Base-by-base conservation (phyloP, 1,139 yeast genomes). In the Taphrina flavorubra region DNA sequence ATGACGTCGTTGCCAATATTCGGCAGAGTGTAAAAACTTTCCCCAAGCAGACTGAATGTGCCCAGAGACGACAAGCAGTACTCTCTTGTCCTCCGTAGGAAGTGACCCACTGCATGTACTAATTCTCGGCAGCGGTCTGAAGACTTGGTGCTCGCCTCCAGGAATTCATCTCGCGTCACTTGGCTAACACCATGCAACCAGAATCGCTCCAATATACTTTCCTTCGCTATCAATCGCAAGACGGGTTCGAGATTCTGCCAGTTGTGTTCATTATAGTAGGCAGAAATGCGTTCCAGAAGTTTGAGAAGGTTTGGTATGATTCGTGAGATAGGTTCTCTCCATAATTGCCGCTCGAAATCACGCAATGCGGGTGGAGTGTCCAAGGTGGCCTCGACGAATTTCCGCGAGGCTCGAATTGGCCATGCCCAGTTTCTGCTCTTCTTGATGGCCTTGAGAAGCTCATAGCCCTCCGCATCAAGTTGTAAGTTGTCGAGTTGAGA, bases 141-240 rank as follows among this genome's bases (percentile, higher is more conserved):
- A 0, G 99, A 98, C 75, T 89, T 90, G 70, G 92, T 97, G 74
- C 88, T 92, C 75, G 95, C 98, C 77, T 91, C 97, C 71, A 94
- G 88, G 75, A 95, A 95, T 55, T 96, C 92, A 76, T 95, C 99
- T 74, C 91, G 89, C 7, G 97, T 88, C 78, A 94, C 96, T 70
- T 90, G 90, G 1, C 97, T 90, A 25, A 96, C 96, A 18, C 99
- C 99, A 72, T 92, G 96, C 76, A 95, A 98, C 99, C 99, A 95
- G 77, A 94, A 94, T 74, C 98, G 83, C 79, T 95, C 99, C 77
- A 88, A 86, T 64, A 96, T 89, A 73, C 96, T 88, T 74, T 90
- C 89, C 73, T 86, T 84, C 14, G 94, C 97, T 81, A 95, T 94
- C 1, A 94, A 83, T 76, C 90, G 97, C 1, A 94, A 97, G 69